phyloP scores from a whole-genome alignment of 148 eudicot genomes.

The Vaccinium vitisidaea region DNA sequence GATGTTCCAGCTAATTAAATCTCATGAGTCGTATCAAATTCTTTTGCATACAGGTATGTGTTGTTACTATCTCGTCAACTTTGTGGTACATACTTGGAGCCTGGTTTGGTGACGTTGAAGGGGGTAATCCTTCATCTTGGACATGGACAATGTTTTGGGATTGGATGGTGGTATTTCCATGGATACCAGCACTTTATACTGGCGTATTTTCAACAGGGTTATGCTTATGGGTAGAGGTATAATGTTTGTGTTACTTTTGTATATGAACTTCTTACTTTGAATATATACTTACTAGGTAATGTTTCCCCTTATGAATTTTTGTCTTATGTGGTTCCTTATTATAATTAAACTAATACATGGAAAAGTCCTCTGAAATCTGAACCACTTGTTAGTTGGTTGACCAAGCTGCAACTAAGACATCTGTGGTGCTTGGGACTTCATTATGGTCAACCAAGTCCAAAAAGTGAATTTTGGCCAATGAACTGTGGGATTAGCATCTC shows the following conservation, averaged over 20 bases:
- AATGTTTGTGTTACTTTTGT: not conserved
- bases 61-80: conserved; percentile 50
- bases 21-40: conserved; percentile 12
- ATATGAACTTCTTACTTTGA: not conserved
- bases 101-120: conserved; percentile 29
- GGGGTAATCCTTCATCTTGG: conserved; percentile 39
- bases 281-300: not conserved
- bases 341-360: not conserved
- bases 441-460: not conserved
- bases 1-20: not conserved
- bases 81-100: conserved; percentile 49
- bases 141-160: conserved; percentile 41
- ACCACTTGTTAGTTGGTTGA: not conserved
- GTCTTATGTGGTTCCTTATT: not conserved
- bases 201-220: conserved; percentile 62
- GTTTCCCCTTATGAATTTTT: not conserved
- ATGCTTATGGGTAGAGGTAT: conserved; percentile 80
- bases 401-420: not conserved
- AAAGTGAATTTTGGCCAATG: not conserved
- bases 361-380: not conserved
- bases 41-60: conserved; percentile 42
- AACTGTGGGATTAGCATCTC: no score
- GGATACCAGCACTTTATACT: conserved; percentile 75
- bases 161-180: conserved; percentile 47
- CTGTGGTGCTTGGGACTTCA: not conserved